Conservation (phyloP, 2,329 filamentous ascomycete genomes). For the Talaromyces sp. region DNA sequence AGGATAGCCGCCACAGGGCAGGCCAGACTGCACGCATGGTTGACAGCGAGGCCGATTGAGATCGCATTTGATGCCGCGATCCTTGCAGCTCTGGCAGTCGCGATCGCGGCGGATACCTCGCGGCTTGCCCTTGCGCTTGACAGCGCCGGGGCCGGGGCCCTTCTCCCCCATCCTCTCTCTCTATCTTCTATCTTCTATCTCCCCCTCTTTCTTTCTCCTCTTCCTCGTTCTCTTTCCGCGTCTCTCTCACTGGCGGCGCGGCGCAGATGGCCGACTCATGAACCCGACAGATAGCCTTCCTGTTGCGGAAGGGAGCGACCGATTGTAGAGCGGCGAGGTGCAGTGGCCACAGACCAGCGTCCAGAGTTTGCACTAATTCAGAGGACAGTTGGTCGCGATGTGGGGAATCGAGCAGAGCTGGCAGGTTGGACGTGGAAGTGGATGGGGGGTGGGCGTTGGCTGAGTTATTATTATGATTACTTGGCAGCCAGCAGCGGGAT, state of each 20-base stretch:
- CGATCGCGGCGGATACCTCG: constrained; percentile 26
- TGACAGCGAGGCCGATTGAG: constrained; percentile 24
- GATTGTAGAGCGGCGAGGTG: neutral
- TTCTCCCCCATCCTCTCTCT: constrained; percentile 7
- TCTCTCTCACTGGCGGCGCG: neutral
- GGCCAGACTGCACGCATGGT: constrained; percentile 16
- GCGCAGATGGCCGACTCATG: neutral
- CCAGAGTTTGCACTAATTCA: neutral
- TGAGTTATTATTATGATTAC: too few relatives aligned
- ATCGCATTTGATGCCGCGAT: constrained; percentile 23
- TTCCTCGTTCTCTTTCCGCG: neutral
- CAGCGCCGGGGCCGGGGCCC: neutral
- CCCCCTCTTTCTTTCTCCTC: neutral
- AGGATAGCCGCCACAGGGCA: constrained; percentile 20
- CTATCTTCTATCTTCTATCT: constrained; percentile 1
- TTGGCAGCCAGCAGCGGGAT: too few relatives aligned
- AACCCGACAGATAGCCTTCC: neutral
- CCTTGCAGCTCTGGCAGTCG: constrained; percentile 22
- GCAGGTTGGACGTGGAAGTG: too few relatives aligned
- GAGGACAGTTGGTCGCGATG: neutral
- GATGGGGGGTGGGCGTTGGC: too few relatives aligned
- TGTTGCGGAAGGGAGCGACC: neutral
- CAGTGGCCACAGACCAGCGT: neutral
- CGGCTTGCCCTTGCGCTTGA: constrained; percentile 16
- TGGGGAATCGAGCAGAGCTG: neutral